phyloP scores from a whole-genome alignment of 139 green algal species.

The Tetradesmus lagerheimii region DNA sequence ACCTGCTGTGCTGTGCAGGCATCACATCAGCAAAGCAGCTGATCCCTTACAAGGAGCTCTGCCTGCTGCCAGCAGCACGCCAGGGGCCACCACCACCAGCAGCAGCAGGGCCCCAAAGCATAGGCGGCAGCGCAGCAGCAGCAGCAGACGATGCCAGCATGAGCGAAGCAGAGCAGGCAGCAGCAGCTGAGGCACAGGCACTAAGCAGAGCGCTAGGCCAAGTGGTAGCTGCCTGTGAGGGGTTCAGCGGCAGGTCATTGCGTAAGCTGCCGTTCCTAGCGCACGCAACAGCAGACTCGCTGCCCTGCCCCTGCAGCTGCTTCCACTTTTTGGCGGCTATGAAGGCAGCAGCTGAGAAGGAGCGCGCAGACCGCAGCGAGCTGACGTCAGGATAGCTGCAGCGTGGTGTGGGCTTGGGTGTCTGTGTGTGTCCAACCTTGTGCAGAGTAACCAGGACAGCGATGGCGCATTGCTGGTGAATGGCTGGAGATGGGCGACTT shows the following conservation, averaged over 20 bases:
- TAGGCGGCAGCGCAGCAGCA: background rate
- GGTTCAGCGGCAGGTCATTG: conserved; percentile 78
- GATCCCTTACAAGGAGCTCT: conserved; percentile 43
- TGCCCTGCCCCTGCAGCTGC: conserved; percentile 25
- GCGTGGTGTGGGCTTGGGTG: background rate
- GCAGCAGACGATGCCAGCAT: conserved; percentile 18
- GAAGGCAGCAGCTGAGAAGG: conserved; percentile 33
- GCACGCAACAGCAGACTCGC: conserved; percentile 57
- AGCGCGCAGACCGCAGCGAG: conserved; percentile 12
- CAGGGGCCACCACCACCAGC: background rate
- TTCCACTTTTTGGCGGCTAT: conserved; percentile 32
- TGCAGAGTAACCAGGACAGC: too few relatives aligned
- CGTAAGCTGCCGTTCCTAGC: conserved; percentile 89
- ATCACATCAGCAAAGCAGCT: conserved; percentile 5
- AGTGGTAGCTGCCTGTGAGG: conserved; percentile 67
- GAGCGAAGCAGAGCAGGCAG: background rate
- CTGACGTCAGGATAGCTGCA: background rate
- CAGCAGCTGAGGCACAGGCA: conserved; percentile 23
- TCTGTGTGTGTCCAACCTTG: too few relatives aligned
- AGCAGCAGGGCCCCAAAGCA: background rate
- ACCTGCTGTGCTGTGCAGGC: background rate
- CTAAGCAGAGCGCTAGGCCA: conserved; percentile 56
- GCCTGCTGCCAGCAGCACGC: conserved; percentile 12
- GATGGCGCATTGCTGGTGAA: too few relatives aligned
- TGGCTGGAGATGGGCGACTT: too few relatives aligned